A percentile compares a stretch with the other conserved stretches of the same genome.
phyloP scores from a whole-genome alignment of 768 basidiomycete species.

The Leccinum fibrillosum region DNA sequence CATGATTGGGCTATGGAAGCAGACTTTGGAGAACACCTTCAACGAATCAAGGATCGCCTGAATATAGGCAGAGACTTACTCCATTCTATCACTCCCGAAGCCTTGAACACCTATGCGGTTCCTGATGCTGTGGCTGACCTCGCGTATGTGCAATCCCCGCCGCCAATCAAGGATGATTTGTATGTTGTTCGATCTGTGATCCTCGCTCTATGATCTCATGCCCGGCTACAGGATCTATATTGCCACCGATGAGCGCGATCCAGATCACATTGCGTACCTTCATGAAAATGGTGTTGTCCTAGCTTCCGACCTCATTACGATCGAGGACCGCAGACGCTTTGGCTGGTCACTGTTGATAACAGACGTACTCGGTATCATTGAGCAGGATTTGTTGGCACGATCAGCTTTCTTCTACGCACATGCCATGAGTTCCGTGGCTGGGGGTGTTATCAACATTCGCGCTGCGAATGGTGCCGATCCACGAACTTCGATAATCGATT shows the following conservation, averaged over 20 bases:
- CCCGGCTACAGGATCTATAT: constrained; percentile 29
- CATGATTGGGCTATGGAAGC: constrained; percentile 36
- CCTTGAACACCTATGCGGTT: constrained; percentile 20
- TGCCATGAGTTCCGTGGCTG: constrained; percentile 39
- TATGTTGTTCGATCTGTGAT: constrained; percentile 6
- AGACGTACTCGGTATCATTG: constrained; percentile 42
- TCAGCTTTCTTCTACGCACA: constrained; percentile 42
- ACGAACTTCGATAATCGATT: constrained; percentile 37
- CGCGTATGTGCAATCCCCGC: constrained; percentile 12
- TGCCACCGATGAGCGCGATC: constrained; percentile 42
- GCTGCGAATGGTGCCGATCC: constrained; percentile 39
- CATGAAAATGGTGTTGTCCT: constrained; percentile 35
- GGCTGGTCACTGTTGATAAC: constrained; percentile 44
- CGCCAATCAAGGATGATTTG: constrained; percentile 21
- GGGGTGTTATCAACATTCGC: constrained; percentile 41
- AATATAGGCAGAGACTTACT: constrained; percentile 21
- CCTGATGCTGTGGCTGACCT: constrained; percentile 19
- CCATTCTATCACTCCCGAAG: constrained; percentile 12
- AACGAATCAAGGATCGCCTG: constrained; percentile 30
- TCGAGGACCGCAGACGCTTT: constrained; percentile 39
- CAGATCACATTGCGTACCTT: constrained; percentile 33
- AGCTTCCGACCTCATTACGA: constrained; percentile 39
- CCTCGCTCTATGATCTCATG: constrained; percentile 5
- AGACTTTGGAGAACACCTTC: constrained; percentile 34
- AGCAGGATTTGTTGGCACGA: constrained; percentile 40